Base-by-base conservation (phyloP, 148 eudicot species). In the Chenopodium album region DNA sequence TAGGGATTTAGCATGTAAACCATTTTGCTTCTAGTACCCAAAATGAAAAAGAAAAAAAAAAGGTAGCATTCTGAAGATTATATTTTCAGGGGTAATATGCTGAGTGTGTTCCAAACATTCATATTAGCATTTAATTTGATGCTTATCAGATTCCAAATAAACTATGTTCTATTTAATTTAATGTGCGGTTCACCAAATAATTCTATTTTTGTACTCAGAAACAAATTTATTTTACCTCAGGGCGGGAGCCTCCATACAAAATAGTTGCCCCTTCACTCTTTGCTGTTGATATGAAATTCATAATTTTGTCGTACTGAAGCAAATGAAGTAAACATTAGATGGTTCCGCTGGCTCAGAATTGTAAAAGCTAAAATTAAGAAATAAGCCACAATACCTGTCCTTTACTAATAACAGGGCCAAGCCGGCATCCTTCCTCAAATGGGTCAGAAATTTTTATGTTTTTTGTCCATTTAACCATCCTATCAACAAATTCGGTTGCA, bases 261-360 rank as follows among this genome's bases (percentile, higher is more conserved):
- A 97, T 82, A 64, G 99, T 94, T 75, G 97, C 99, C 78, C 99
- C 99, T 83, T 97, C 99, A 87, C 89, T 92, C 91, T 86, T 91
- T 66, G 99, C 97, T 29, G 92, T 94, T 76, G 94, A 82, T 78
- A 97, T 85, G 87, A 88, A 90, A 82, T 91, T 86, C 85, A 88
- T 28, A 72, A 97, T 87, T 85, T 94, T 97, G 88, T 97, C 95
- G 83, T 90, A 92, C 99, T 97, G 91, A 50, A 87, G 76, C 32
- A 87, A 73, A 84, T 32, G 67, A 83, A 41, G 77, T 44, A 77
- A 82, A 76, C 22, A 78, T 59, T 44, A 74, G 78, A 76, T 52
- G 75, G 50, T 79, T 69, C 46, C 11, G 72, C 76, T 71, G 44
- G 44, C 50, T 4, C 44, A 72, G 32, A 69, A 64, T 6, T 67